Evolutionary conservation across 495 filamentous ascomycete species (phyloP).

Genomic region (Aspergillus sparsus): DNA sequence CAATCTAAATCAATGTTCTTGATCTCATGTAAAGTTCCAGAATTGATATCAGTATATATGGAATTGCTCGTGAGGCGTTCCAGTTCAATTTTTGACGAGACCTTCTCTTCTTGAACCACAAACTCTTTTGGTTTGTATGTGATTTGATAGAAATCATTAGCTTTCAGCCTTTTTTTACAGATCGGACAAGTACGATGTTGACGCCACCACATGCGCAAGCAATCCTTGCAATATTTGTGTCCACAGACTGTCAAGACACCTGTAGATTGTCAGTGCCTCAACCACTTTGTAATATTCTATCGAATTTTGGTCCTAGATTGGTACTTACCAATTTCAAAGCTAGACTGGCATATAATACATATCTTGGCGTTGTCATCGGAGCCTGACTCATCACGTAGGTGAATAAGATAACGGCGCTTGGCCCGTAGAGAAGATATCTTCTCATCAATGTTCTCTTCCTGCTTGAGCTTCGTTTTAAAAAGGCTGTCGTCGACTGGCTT

Average conservation of each 20-base stretch:
- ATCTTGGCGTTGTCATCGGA: slow-evolving; percentile 57
- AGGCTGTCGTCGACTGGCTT: slow-evolving; percentile 42
- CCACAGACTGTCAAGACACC: slow-evolving; percentile 84
- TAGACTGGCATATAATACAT: slow-evolving; percentile 77
- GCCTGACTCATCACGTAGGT: slow-evolving; percentile 58
- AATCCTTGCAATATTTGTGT: slow-evolving; percentile 86
- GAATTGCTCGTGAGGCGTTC: slow-evolving; percentile 41
- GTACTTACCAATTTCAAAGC: slow-evolving; percentile 67
- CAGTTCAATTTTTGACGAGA: slow-evolving; percentile 29
- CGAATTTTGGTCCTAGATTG: neutral
- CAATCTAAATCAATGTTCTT: slow-evolving; percentile 74
- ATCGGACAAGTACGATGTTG: slow-evolving; percentile 67
- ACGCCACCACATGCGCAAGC: slow-evolving; percentile 73
- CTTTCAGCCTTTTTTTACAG: slow-evolving; percentile 68
- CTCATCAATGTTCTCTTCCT: slow-evolving; percentile 51
- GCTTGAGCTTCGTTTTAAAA: slow-evolving; percentile 37
- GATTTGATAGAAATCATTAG: slow-evolving; percentile 74
- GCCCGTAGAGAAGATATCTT: slow-evolving; percentile 63
- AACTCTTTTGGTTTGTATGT: slow-evolving; percentile 76
- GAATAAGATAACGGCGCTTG: slow-evolving; percentile 70
- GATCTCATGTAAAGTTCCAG: slow-evolving; percentile 72
- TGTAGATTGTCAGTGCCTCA: slow-evolving; percentile 23
- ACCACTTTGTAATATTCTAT: neutral
- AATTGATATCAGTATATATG: slow-evolving; percentile 78
- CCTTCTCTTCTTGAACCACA: slow-evolving; percentile 65